phyloP scores from a whole-genome alignment of 2,329 filamentous ascomycete species.

The Gliomastix tumulicola region DNA sequence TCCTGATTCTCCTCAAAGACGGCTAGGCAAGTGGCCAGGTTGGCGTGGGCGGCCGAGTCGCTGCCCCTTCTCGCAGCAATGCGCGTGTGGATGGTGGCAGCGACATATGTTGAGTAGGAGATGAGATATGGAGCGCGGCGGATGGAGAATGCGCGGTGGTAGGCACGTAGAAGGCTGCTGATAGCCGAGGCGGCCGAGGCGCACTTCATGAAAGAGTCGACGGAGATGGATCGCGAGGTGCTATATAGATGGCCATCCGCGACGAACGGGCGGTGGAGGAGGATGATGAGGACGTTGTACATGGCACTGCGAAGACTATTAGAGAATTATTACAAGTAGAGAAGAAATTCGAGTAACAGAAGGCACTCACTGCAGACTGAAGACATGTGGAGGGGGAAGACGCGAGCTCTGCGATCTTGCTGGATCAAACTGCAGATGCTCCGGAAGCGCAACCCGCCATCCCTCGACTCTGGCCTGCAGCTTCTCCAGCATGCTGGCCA shows the following conservation, averaged over 20 bases:
- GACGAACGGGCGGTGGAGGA: slow-evolving; percentile 47
- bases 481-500: slow-evolving; percentile 24
- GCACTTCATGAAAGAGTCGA: slow-evolving; percentile 36
- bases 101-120: slow-evolving; percentile 48
- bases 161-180: slow-evolving; percentile 31
- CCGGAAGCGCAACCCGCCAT: slow-evolving; percentile 33
- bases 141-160: slow-evolving; percentile 36
- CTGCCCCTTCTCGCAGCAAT: slow-evolving; percentile 36
- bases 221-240: slow-evolving; percentile 28
- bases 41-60: slow-evolving; percentile 27
- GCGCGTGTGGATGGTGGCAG: slow-evolving; percentile 43
- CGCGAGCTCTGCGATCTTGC: slow-evolving; percentile 13
- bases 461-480: slow-evolving; percentile 31
- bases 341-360: background rate
- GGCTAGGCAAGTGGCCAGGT: slow-evolving; percentile 33
- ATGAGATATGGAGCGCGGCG: slow-evolving; percentile 43
- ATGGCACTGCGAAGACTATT: slow-evolving; percentile 24
- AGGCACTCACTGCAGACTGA: slow-evolving; percentile 27
- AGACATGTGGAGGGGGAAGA: slow-evolving; percentile 32
- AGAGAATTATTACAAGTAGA: background rate
- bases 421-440: slow-evolving; percentile 29
- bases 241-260: slow-evolving; percentile 39
- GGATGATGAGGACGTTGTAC: slow-evolving; percentile 43
- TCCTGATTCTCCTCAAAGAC: slow-evolving; percentile 41
- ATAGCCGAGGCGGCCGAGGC: slow-evolving; percentile 37